Evolutionary conservation across 495 filamentous ascomycete species (phyloP).

Genomic region (Trichoderma parareesei): DNA sequence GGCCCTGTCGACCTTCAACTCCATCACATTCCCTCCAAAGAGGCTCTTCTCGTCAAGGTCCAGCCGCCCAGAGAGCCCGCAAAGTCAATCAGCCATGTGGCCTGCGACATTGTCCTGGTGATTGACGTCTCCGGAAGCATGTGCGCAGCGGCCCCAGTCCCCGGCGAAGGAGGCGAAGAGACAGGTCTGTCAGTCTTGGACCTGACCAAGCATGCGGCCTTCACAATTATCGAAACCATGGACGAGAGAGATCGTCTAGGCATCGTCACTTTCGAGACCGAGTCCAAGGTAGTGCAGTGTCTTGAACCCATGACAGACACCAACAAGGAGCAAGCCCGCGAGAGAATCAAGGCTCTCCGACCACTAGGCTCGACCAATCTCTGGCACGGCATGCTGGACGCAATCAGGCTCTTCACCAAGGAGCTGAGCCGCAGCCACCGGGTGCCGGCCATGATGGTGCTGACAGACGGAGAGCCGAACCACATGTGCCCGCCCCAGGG

Average conservation of each 20-base stretch:
- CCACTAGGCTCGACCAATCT: conserved; percentile 27
- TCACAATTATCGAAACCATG: conserved; percentile 35
- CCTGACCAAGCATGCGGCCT: conserved; percentile 38
- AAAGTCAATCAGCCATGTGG: conserved; percentile 20
- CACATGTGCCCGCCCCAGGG: conserved; percentile 28
- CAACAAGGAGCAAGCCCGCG: conserved; percentile 23
- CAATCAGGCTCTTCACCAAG: conserved; percentile 26
- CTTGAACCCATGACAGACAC: conserved; percentile 27
- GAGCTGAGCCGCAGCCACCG: conserved; percentile 6
- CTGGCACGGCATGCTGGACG: conserved; percentile 33
- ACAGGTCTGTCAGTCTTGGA: conserved; percentile 34
- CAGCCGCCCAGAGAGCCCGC: conserved; percentile 26
- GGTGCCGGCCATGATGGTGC: conserved; percentile 36
- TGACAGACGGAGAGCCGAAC: conserved; percentile 41
- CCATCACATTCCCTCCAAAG: conserved; percentile 21
- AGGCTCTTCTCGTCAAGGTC: conserved; percentile 31
- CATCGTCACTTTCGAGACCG: conserved; percentile 34
- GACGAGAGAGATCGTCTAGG: conserved; percentile 34
- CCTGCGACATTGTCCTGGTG: conserved; percentile 39
- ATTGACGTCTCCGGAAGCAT: conserved; percentile 42
- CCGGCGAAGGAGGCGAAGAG: conserved; percentile 22
- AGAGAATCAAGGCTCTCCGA: conserved; percentile 27
- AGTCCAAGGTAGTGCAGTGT: conserved; percentile 28
- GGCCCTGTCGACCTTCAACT: conserved; percentile 20
- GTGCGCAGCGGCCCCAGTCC: conserved; percentile 23